These are phyloP conservation scores for Basidioascus undulatus DNA, from an alignment of 768 basidiomycete species.

Conservation along the genomic window DNA sequence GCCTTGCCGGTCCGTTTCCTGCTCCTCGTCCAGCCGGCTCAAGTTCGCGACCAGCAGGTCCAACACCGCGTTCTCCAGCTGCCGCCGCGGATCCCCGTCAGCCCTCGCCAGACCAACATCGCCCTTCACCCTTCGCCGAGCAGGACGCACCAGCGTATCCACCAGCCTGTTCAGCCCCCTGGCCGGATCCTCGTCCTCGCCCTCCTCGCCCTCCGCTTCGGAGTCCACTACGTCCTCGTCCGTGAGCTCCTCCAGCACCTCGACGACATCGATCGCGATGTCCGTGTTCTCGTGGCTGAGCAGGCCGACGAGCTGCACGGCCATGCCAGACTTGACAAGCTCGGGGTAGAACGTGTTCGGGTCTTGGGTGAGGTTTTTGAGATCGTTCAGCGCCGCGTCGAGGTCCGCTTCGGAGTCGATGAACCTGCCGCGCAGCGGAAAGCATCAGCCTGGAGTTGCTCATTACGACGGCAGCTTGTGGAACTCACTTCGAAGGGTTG, in stretches of 20 bases:
- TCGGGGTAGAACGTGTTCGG: conserved; percentile 72
- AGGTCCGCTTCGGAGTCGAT: conserved; percentile 96
- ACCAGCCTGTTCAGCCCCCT: conserved; percentile 50
- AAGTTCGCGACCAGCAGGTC: conserved; percentile 81
- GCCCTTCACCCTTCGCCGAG: too few species aligned
- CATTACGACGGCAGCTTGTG: background rate
- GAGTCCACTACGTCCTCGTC: conserved; percentile 85
- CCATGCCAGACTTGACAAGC: conserved; percentile 47
- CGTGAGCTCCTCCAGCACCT: conserved; percentile 76
- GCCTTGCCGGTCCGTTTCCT: conserved; percentile 77
- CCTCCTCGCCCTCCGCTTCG: conserved; percentile 35
- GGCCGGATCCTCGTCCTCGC: conserved; percentile 28
- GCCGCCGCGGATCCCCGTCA: background rate
- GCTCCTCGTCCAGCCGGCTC: conserved; percentile 59
- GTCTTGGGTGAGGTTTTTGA: conserved; percentile 70
- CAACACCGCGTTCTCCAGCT: conserved; percentile 63
- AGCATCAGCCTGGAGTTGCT: background rate
- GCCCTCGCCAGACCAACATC: background rate
- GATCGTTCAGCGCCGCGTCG: conserved; percentile 57
- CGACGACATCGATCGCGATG: conserved; percentile 86
- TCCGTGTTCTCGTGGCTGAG: conserved; percentile 90
- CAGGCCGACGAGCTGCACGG: conserved; percentile 50
- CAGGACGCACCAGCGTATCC: conserved; percentile 41
- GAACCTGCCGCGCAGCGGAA: conserved; percentile 34
- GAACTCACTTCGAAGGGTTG: conserved; percentile 61